Base-by-base conservation (phyloP, 2,329 filamentous ascomycete genomes). In the Stagonosporopsis cucurbitacearum region DNA sequence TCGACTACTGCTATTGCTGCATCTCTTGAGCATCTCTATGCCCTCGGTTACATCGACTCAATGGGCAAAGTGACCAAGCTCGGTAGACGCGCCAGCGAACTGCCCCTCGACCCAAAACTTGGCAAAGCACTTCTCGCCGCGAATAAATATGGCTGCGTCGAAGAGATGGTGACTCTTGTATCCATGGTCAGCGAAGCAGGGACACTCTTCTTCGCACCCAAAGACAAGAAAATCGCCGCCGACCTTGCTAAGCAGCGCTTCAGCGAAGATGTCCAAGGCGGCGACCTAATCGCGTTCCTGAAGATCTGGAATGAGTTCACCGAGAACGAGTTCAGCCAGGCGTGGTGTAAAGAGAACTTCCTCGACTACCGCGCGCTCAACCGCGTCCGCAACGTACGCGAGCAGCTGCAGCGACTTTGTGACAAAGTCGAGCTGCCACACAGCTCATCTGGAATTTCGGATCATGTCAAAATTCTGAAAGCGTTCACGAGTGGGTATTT, bases 241-340 rank as follows among this genome's bases (percentile, higher is more conserved):
- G 94, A 99, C 75, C 91, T 90, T 59, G 95, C 95, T 0, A 87
- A 92, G 13, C 88, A 89, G 32, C 86, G 94, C 1, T 98, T 98
- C 77, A 96, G 92, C 0, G 82, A 94, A 72, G 91, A 92, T 66
- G 44, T 23, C 1, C 33, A 43, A 11, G 93, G 93, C 32, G 95
- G 95, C 37, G 95, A 99, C 72, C 91, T 96, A 67, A 74, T 95
- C 5, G 92, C 91, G 0, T 84, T 96, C 1, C 85, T 98, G 43
- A 96, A 96, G 69, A 89, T 99, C 66, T 99, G 89, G 87, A 94
- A 95, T 67, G 91, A 96, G 74, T 99, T 92, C 90, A 91, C 93
- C 1, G 94, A 98, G 71, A 88, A 86, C 44, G 94, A 96, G 75
- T 99, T 92, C 77, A 91, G 86, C 46, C 88, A 86, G 49, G 86